Base-by-base conservation (phyloP, 768 basidiomycete genomes). In the Boletus bicolor region DNA sequence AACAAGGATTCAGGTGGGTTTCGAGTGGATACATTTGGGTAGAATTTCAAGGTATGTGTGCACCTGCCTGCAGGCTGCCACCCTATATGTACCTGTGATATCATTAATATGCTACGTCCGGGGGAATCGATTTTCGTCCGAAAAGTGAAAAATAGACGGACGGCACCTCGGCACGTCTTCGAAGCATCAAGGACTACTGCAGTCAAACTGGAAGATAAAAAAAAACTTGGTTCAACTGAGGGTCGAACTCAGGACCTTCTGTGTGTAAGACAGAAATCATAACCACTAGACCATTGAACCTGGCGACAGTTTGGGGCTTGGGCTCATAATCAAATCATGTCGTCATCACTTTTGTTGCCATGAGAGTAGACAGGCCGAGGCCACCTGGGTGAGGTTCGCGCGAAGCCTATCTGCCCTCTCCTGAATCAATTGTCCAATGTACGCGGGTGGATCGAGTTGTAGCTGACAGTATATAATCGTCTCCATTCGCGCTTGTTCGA, bases 231-330 rank as follows among this genome's bases (percentile, higher is more conserved):
- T 62, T 75, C 76, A 79, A 73, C 70, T 71, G 70, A 71, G 70
- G 70, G 58, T 71, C 71, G 70, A 71, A 71, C 70, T 71, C 70
- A 71, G 70, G 70, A 71, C 70, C 70, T 71, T 71, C 70, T 71
- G 70, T 71, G 70, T 71, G 70, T 71, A 71, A 79, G 79, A 80
- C 77, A 78, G 76, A 79, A 75, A 78, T 77, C 76, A 79, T 79
- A 79, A 79, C 78, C 78, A 78, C 78, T 79, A 79, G 76, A 77
- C 78, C 76, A 81, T 77, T 80, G 78, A 76, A 79, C 78, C 78
- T 37, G 53, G 43, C 55, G 0, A 30, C 3, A 5, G 1, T 5
- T 0, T 0, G 0, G 0, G 3, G 1, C 4, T 0, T 0, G 0
- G 0, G 3, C 3, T 4, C 0, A 0, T 3, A 24, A 17, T 3